Base-by-base conservation (phyloP, 768 basidiomycete species). In the Paxillus involutus region DNA sequence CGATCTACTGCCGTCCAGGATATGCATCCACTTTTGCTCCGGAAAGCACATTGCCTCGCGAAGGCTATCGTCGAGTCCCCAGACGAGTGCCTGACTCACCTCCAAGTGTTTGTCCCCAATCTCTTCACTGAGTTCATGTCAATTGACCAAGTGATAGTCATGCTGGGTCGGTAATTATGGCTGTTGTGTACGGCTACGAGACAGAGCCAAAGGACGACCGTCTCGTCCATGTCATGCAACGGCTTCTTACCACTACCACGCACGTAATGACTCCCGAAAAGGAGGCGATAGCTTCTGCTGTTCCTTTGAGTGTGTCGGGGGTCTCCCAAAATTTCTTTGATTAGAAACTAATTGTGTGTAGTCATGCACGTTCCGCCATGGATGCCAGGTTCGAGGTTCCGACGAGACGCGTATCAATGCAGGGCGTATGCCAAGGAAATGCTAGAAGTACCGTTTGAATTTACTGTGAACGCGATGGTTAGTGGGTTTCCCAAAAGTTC, bases 111-210 rank as follows among this genome's bases (percentile, higher is more conserved):
- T 13, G 62, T 51, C n/a, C 11, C 19, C 1, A 11, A 5, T 12
- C 41, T 3, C 44, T 37, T 17, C 21, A 21, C 10, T 26, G 21
- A 16, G n/a, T 21, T 9, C 33, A 12, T 13, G 33, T 13, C n/a
- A 9, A 21, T 13, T 24, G 13, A 6, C 17, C 44, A 24, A 36
- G 36, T 16, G n/a, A 39, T 37, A 55, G 58, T 4, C 49, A 42
- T 51, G 44, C 58, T 43, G 41, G 60, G 61, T 53, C 72, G 61
- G 67, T 74, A 47, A 59, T 67, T 32, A 45, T 61, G 17, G 30
- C 40, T 26, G 29, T 32, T 44, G 33, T 55, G 44, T 59, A 63
- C 10, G 55, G 50, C 14, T 56, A 56, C 29, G 55, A 56, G 14
- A 33, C 46, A 5, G 16, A 16, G 14, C 44, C 49, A 3, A 46